phyloP scores from a whole-genome alignment of 2,329 filamentous ascomycete genomes.

The Ophiostoma novo-ulmi region DNA sequence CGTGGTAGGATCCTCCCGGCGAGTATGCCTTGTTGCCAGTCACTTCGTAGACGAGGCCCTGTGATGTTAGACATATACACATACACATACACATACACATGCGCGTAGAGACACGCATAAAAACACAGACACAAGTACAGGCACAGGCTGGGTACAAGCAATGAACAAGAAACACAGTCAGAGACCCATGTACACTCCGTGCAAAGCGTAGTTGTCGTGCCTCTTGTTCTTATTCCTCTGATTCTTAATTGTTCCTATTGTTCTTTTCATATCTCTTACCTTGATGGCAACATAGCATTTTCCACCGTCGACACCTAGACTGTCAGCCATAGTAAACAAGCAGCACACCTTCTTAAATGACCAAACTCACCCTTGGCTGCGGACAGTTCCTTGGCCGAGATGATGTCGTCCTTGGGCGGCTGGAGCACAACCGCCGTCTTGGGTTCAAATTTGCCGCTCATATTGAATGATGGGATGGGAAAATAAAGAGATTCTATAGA shows the following conservation, averaged over 20 bases:
- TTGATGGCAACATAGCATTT: constrained; percentile 67
- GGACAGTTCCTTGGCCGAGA: constrained; percentile 71
- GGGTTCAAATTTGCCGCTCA: constrained; percentile 68
- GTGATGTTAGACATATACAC: constrained; percentile 9
- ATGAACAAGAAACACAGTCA: background rate
- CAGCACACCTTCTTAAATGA: background rate
- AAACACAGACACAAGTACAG: background rate
- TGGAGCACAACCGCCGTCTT: constrained; percentile 70
- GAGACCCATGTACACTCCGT: background rate
- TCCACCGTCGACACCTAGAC: constrained; percentile 56
- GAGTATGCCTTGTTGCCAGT: constrained; percentile 83
- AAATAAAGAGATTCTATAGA: background rate
- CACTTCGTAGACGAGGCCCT: constrained; percentile 94
- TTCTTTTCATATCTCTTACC: constrained; percentile 35
- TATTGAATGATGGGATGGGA: constrained; percentile 30
- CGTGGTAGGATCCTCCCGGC: constrained; percentile 75
- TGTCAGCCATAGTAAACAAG: constrained; percentile 4
- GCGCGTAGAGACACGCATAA: too few species aligned
- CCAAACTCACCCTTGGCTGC: constrained; percentile 69
- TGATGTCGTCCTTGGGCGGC: constrained; percentile 81
- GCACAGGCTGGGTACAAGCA: background rate
- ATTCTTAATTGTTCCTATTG: background rate
- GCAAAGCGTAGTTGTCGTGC: background rate
- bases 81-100: background rate
- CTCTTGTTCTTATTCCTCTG: background rate